Conservation (phyloP, 305 asterid genomes). For the Solanum aculeatissimum region DNA sequence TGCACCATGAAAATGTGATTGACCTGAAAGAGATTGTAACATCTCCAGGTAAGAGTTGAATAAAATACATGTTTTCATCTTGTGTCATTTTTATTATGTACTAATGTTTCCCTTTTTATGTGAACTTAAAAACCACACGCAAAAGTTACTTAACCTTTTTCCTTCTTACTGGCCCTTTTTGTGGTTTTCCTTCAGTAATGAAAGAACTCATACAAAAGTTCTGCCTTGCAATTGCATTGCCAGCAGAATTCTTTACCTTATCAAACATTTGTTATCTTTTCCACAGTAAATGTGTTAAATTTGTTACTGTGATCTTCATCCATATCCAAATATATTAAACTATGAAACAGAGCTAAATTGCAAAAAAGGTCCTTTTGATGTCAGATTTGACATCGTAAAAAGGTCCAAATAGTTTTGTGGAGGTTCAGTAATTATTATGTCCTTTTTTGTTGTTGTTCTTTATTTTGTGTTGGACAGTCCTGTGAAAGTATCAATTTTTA, state of each 20-base stretch:
- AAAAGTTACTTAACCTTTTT: background rate
- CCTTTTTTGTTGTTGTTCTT: background rate
- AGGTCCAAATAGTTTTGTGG: background rate
- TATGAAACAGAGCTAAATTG: background rate
- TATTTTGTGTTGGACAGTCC: background rate
- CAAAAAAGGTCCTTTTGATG: background rate
- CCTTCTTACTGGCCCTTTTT: background rate
- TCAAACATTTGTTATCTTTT: background rate
- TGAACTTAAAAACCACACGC: background rate
- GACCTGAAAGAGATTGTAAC: conserved; percentile 92
- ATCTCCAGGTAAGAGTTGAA: conserved; percentile 52
- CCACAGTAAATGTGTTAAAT: background rate
- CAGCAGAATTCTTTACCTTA: background rate
- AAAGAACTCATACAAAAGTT: background rate
- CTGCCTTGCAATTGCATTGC: background rate
- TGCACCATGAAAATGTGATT: conserved; percentile 87
- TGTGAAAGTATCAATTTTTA: conserved; percentile 10
- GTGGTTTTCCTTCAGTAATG: background rate
- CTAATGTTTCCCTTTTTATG: background rate
- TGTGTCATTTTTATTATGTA: background rate
- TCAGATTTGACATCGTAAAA: background rate
- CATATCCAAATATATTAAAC: background rate
- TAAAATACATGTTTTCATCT: background rate
- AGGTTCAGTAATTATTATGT: background rate
- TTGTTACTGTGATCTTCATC: background rate